A percentile compares a stretch with the other conserved stretches of the same genome.
These are phyloP conservation scores for Hanseniaspora guilliermondii DNA, from an alignment of 805 yeast genomes.

Conservation along the genomic window DNA sequence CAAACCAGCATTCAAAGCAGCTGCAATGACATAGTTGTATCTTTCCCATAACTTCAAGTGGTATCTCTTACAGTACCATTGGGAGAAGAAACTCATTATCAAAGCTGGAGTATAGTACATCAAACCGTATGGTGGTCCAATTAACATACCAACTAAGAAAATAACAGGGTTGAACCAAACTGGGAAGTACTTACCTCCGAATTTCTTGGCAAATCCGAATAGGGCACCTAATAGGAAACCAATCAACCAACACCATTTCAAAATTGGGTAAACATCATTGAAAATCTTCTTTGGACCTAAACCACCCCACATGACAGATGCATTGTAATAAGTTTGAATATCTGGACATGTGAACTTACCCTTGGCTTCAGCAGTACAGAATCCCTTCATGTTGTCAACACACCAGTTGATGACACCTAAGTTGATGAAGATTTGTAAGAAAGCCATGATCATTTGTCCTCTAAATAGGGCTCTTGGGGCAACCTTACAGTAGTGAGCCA, in stretches of 20 bases:
- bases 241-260: constrained; percentile 52
- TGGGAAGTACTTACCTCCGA: constrained; percentile 21
- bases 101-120: constrained; percentile 25
- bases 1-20: constrained; percentile 53
- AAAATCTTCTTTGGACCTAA: constrained; percentile 47
- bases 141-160: constrained; percentile 39
- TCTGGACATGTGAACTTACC: constrained; percentile 36
- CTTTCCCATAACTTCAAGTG: constrained; percentile 47
- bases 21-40: constrained; percentile 47
- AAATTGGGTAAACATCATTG: constrained; percentile 45
- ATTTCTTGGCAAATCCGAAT: constrained; percentile 24
- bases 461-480: constrained; percentile 46
- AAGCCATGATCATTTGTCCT: constrained; percentile 32
- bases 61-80: constrained; percentile 37
- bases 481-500: constrained; percentile 46
- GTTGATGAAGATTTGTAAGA: constrained; percentile 30
- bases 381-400: constrained; percentile 28
- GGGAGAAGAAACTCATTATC: constrained; percentile 31
- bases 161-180: constrained; percentile 39
- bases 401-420: constrained; percentile 33
- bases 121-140: constrained; percentile 42
- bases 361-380: constrained; percentile 31
- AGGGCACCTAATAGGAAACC: constrained; percentile 33
- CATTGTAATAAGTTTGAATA: constrained; percentile 35
- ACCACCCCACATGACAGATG: constrained; percentile 49